Evolutionary conservation across 768 basidiomycete genomes (phyloP), one percentile per base, ranked within the genome.

Genomic region (Leucocoprinus birnbaumii): DNA sequence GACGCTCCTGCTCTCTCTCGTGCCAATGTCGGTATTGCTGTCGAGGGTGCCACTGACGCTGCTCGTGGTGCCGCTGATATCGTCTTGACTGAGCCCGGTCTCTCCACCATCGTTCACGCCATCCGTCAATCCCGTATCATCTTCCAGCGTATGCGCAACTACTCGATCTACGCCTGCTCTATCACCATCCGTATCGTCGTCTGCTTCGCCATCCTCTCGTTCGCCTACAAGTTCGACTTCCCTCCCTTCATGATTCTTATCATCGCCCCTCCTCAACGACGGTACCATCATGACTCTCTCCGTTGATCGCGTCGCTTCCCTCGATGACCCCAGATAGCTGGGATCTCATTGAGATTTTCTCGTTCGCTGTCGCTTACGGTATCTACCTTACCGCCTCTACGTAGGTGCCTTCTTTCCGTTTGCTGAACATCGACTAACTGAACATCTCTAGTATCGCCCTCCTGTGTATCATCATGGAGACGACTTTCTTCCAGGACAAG

Each of bases 101-200:
- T 98, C 54, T 98, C 96, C 56, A 98, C 96, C 64, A 98, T 98
- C 67, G 93, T 98, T 60, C 95, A 98, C 71, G 96, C 96, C 71
- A 98, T 98, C 71, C 91, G 94, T 62, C 93, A 94, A 58, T 96
- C 95, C 22, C 95, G 96, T 80, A 77, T 97, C 77, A 98, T 98
- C 74, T 98, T 98, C 91, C 96, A 98, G 68, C 91, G 96, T 76
- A 98, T 98, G 96, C 78, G 96, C 63, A 98, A 98, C 83, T 98
- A 98, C 75, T 89, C 96, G 51, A 97, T 98, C 77, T 94, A 94
- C 68, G 91, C 91, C 40, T 94, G 92, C 67, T 85, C 91, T 40
- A 93, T 96, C 65, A 98, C 95, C 59, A 97, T 97, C 74, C 95
- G 95, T 90, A 97, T 98, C 72, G 95, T 98, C 64, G 91, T 97